phyloP scores from a whole-genome alignment of 1,284 basidiomycete species.

The Lentinus polychrous region DNA sequence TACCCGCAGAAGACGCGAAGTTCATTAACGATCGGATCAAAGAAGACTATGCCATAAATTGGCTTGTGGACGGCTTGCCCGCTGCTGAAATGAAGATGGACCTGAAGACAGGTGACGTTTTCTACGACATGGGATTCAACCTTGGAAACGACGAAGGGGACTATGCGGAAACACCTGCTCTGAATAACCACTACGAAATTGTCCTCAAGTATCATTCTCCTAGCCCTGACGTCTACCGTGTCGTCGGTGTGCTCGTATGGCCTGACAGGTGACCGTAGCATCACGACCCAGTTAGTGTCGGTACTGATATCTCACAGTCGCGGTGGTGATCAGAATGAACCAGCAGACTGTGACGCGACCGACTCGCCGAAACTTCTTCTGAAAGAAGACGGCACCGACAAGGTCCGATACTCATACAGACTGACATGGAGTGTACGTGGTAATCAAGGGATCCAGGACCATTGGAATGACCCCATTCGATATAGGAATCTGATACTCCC shows the following conservation, averaged over 20 bases:
- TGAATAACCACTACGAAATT: conserved; percentile 92
- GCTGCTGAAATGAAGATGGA: conserved; percentile 90
- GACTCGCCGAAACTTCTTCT: conserved; percentile 46
- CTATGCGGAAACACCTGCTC: conserved; percentile 52
- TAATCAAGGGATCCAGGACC: background rate
- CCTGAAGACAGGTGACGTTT: conserved; percentile 68
- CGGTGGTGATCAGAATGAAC: conserved; percentile 47
- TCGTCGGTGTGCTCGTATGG: conserved; percentile 92
- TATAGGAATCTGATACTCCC: conserved; percentile 74
- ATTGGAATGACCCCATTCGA: background rate
- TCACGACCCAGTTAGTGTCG: background rate
- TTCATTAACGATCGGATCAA: conserved; percentile 91
- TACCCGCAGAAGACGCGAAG: conserved; percentile 69
- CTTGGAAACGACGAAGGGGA: conserved; percentile 58
- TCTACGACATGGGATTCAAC: conserved; percentile 87
- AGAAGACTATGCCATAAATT: conserved; percentile 93
- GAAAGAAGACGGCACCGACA: conserved; percentile 54
- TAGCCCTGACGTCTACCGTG: conserved; percentile 62
- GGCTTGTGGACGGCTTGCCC: conserved; percentile 92
- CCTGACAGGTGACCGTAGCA: conserved; percentile 56
- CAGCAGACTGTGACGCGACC: conserved; percentile 30
- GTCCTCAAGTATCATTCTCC: conserved; percentile 78
- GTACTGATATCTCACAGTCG: conserved; percentile 33
- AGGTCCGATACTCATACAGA: conserved; percentile 86
- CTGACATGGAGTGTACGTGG: conserved; percentile 76